Evolutionary conservation across 768 basidiomycete species (phyloP).

Genomic region (Lanmaoa rubissima): DNA sequence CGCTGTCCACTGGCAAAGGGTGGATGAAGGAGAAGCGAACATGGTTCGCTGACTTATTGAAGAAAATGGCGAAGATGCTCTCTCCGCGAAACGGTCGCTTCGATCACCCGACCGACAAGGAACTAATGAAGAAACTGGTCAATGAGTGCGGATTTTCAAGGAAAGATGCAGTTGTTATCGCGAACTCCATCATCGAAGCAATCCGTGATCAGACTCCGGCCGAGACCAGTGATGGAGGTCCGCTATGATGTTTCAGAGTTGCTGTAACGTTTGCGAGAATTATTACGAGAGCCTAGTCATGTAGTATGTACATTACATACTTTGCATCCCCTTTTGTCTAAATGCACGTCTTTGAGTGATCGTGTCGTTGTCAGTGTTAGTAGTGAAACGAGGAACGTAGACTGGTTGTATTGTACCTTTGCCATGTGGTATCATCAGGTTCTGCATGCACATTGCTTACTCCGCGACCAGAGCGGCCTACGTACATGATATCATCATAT

Average conservation of each 20-base stretch:
- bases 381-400: too few species aligned
- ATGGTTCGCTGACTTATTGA: constrained; percentile 21
- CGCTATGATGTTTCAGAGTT: not conserved
- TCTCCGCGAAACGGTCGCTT: constrained; percentile 4
- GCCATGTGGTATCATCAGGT: too few species aligned
- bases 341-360: too few species aligned
- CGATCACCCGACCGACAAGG: constrained; percentile 1
- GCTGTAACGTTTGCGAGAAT: too few species aligned
- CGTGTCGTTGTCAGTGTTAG: too few species aligned
- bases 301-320: too few species aligned
- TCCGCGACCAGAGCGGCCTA: too few species aligned
- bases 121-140: constrained; percentile 12
- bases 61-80: constrained; percentile 21
- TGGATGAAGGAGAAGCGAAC: constrained; percentile 19
- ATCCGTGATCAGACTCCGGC: constrained; percentile 1
- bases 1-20: not conserved
- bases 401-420: too few species aligned
- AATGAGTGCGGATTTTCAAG: constrained; percentile 18
- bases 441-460: too few species aligned
- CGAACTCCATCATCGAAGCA: constrained; percentile 20
- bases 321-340: too few species aligned
- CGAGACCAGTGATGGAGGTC: not conserved
- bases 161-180: constrained; percentile 17
- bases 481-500: too few species aligned
- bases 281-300: too few species aligned